Base-by-base conservation (phyloP, 2,329 filamentous ascomycete species). In the Thelonectria rubi region DNA sequence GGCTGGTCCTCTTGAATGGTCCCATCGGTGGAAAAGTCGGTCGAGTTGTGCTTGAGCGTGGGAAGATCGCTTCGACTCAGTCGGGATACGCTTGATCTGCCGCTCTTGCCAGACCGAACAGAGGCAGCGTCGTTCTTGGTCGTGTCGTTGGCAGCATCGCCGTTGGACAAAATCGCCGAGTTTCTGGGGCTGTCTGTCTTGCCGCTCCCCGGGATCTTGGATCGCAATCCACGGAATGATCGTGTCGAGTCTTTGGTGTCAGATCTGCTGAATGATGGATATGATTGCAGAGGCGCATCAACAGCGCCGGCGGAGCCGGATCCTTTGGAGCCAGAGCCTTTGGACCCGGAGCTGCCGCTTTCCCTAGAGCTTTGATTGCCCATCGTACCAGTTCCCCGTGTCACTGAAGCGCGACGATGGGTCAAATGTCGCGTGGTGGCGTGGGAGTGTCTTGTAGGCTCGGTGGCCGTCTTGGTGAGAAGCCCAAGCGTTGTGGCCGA, bases 201-300 rank as follows among this genome's bases (percentile, higher is more conserved):
- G 65, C 82, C 83, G 67, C 78, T 83, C 37, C 91, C 91, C 2
- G 91, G 93, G 62, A 97, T 97, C 80, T 97, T 97, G 64, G 93
- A 96, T 63, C 92, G 87, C 69, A 98, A 86, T 40, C 88, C 90
- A 69, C 92, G 88, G 77, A 97, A 89, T 5, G 94, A 97, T 67
- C 93, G 91, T 32, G 91, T 88, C 7, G 93, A 97, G 68, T 97
- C 94, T 76, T 94, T 94, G 26, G 94, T 98, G 75, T 98, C 94
- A 58, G 93, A 93, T 75, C 91, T 91, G 79, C 90, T 91, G 76
- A 98, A 94, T 26, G 94, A 97, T 26, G 94, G 94, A 77, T 95
- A 97, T 30, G 92, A 91, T 77, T 93, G 90, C 61, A 97, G 81
- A 46, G 68, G 57, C 21, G 69, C 73, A 63, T 86, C 82, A 62